Evolutionary conservation across 164 flowering plant species (phyloP), one percentile per base, ranked within the genome.

Genomic region (Akebia trifoliata): DNA sequence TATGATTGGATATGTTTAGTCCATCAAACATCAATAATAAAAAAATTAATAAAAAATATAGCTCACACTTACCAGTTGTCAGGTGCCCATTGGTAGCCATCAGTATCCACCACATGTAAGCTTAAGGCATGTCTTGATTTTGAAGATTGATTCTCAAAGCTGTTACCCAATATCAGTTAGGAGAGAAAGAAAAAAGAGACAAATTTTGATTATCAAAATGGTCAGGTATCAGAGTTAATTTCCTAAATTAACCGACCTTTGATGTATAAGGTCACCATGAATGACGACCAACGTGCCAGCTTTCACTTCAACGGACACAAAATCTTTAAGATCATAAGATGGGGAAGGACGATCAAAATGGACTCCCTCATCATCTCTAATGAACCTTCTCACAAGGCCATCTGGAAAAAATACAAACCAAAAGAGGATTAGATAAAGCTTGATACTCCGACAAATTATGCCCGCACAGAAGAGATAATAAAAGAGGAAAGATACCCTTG

Each of bases 41-140:
- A 32, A 37, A 22, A 22, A 5, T 15, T 44, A 17, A 2, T 0
- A 36, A 34, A 60, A 32, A n/a, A 36, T 34, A 29, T 10, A 20
- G 18, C 14, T 50, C 20, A 34, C 39, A 17, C 82, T 72, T 62
- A 90, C 98, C 98, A 90, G 61, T 93, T 93, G 12, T 84, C 88
- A 40, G 69, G 67, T 20, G 90, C 82, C 98, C 98, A 93, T 66
- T 66, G 74, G 73, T 95, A 86, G 50, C 90, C 90, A 66, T 81
- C 80, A 37, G 94, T 85, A 67, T 93, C 97, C 44, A 93, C 97
- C 37, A 81, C 89, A 69, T 93, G 97, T 76, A 81, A 72, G 77
- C 94, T 90, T 71, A 81, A 87, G 34, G 98, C 98, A 75, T 93
- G 98, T 65, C 97, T 78, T 59, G 98, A 93, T 55, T 84, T 87